Base-by-base conservation (phyloP, 1,284 basidiomycete species). In the Flammula alnicola region DNA sequence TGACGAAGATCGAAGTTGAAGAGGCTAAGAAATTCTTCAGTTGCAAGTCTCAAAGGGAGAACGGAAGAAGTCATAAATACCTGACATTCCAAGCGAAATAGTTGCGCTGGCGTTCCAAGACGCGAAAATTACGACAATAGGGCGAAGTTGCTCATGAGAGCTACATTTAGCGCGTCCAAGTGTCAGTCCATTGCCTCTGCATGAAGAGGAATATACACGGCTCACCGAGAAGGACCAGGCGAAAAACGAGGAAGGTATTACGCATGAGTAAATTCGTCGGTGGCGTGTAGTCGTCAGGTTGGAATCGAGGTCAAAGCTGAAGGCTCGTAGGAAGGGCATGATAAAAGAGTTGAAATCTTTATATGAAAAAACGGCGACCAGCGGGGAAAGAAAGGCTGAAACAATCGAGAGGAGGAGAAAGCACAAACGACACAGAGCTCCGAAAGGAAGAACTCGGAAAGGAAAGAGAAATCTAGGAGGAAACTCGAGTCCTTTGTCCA, bases 191-290 rank as follows among this genome's bases (percentile, higher is more conserved):
- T 29, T 51, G 19, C 26, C 11, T 22, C 6, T 25, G 43, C 14
- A 12, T n/a, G 46, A 5, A 37, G 5, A 27, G 17, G 31, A 7
- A 10, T n/a, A 16, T 6, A 32, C 8, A 32, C 11, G 11, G 56
- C 82, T 65, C 55, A 84, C 86, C 72, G 52, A 87, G 78, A 47
- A 80, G 65, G 36, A 83, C 74, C 35, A 79, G 74, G 41, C 85
- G 80, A 50, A 78, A 60, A 49, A 83, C 67, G 49, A 86, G 63
- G 63, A 88, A 76, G 10, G 69, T 63, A 53, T 68, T 75, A 12
- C 58, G 64, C 68, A 71, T 71, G 25, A 63, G 54, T 17, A 56
- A 48, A 29, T 39, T 53, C 43, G 48, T 47, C 12, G 37, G 14
- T 32, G 49, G 39, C 40, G 20, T 42, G 40, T 50, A 16, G 33